Evolutionary conservation across 352 stramenopile species (phyloP).

Genomic region (Pythium brachiatum): DNA sequence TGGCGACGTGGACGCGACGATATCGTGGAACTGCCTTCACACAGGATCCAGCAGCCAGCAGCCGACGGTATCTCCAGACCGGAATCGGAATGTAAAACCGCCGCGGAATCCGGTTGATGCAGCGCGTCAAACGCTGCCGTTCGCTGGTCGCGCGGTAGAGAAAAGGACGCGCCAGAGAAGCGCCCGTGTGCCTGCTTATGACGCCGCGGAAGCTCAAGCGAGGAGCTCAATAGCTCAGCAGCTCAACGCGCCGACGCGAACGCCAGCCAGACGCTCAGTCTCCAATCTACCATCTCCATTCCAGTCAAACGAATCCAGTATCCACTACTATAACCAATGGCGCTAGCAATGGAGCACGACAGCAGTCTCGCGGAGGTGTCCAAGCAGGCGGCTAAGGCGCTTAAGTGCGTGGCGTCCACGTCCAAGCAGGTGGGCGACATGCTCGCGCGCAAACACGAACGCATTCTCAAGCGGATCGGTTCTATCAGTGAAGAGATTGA

Average conservation of each 20-base stretch:
- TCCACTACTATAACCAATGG: neutral
- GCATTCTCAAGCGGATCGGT: conserved; percentile 40
- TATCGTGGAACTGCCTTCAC: too few relatives aligned
- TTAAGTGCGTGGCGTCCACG: conserved; percentile 62
- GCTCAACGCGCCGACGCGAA: neutral
- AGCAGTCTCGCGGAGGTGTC: conserved; percentile 32
- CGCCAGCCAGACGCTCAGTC: neutral
- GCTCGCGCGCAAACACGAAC: conserved; percentile 49
- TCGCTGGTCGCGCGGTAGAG: neutral
- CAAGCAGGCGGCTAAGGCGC: conserved; percentile 62
- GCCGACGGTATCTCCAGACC: too few relatives aligned
- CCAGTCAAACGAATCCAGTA: conserved; percentile 1
- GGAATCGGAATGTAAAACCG: conserved; percentile 1
- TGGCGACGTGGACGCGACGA: neutral
- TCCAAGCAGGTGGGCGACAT: conserved; percentile 61
- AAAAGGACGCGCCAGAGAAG: conserved; percentile 1
- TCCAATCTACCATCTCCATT: neutral
- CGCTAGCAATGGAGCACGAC: conserved; percentile 1
- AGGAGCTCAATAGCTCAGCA: too few relatives aligned
- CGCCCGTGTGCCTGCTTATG: neutral
- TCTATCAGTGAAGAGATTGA: conserved; percentile 50
- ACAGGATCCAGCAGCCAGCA: neutral
- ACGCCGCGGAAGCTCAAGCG: neutral
- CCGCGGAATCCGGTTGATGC: neutral
- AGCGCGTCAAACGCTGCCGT: neutral